Conservation (phyloP, 305 asterid species). For the Rubia peregrina region DNA sequence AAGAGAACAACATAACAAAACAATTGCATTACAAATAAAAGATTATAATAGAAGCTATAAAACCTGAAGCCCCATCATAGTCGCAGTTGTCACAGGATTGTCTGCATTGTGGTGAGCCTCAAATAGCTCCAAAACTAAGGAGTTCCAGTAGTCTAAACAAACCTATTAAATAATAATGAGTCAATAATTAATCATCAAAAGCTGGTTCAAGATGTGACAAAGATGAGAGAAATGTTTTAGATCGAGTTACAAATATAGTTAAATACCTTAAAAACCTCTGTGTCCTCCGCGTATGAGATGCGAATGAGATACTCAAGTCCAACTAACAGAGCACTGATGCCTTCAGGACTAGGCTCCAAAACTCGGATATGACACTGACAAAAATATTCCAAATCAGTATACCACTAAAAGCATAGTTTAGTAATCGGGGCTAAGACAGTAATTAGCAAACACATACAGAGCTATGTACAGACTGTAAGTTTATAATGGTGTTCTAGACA, state of each 20-base stretch:
- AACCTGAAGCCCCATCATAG: constrained; percentile 89
- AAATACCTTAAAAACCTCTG: constrained; percentile 94
- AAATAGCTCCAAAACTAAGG: constrained; percentile 78
- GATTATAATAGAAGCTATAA: constrained; percentile 1
- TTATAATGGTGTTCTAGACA: no score
- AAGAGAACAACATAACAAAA: neutral
- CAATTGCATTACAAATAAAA: neutral
- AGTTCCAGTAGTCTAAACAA: constrained; percentile 98
- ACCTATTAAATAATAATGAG: constrained; percentile 41
- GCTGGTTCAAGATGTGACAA: no score
- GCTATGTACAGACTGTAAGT: neutral
- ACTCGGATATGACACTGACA: constrained; percentile 87
- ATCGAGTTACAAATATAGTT: neutral
- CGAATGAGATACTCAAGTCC: constrained; percentile 92
- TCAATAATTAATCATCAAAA: neutral
- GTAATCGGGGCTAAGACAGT: neutral
- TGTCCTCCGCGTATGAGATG: constrained; percentile 94
- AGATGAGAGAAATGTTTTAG: neutral
- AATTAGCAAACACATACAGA: neutral
- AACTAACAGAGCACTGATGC: constrained; percentile 48
- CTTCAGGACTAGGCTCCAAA: constrained; percentile 74
- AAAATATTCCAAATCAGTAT: constrained; percentile 17
- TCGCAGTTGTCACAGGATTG: constrained; percentile 55
- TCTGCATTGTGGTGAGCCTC: constrained; percentile 80
- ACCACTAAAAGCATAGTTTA: neutral